Conservation (phyloP, 306 rosid genomes). For the Medicago ruthenica region DNA sequence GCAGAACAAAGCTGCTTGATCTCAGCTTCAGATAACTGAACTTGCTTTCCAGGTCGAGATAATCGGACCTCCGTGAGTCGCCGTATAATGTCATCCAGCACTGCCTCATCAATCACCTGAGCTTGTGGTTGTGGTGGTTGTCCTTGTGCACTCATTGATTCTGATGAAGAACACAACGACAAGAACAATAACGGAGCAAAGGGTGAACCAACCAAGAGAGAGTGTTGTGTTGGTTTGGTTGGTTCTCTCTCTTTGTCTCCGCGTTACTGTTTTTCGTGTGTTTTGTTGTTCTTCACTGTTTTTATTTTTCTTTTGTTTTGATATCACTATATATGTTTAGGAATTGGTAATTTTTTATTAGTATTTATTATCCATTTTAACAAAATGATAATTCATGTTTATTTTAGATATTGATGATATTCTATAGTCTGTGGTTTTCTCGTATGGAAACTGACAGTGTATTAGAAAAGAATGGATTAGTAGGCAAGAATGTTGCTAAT, state of each 20-base stretch:
- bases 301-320: background rate
- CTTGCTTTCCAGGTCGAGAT: slow-evolving; percentile 87
- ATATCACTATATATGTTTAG: background rate
- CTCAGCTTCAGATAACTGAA: slow-evolving; percentile 88
- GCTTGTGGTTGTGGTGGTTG: background rate
- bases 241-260: slow-evolving; percentile 20
- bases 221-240: background rate
- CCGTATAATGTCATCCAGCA: slow-evolving; percentile 84
- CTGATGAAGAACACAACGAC: background rate
- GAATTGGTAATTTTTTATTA: too few relatives aligned
- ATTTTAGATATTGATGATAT: too few relatives aligned
- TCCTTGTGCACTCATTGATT: slow-evolving; percentile 60
- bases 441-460: too few relatives aligned
- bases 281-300: background rate
- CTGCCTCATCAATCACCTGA: slow-evolving; percentile 63
- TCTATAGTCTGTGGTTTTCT: too few relatives aligned
- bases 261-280: slow-evolving; percentile 4
- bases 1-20: slow-evolving; percentile 88
- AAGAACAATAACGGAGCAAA: background rate
- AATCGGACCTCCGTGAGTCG: slow-evolving; percentile 86
- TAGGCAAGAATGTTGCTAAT: too few relatives aligned
- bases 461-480: too few relatives aligned
- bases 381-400: too few relatives aligned
- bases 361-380: too few relatives aligned
- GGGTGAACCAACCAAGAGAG: slow-evolving; percentile 48